Base-by-base conservation (phyloP, 2,329 filamentous ascomycete genomes). In the Metarhizium brunneum region DNA sequence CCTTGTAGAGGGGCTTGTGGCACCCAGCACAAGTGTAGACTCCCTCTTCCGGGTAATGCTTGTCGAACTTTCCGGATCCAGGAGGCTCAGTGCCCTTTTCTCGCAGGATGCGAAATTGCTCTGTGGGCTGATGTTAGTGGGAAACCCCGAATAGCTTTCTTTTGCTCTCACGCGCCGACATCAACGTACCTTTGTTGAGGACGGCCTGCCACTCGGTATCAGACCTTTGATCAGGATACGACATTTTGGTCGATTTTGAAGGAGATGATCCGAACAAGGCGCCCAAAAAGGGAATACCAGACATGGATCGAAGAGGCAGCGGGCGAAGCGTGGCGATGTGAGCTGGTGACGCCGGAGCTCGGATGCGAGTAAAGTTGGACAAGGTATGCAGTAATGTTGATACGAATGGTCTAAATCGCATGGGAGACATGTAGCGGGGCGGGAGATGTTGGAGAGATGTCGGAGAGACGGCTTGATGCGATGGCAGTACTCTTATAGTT, bases 81-180 rank as follows among this genome's bases (percentile, higher is more conserved):
- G 92, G 83, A 2, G 82, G 73, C 70, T 99, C 95, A 49, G 94
- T 99, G 64, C 92, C 94, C 71, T 96, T 92, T 70, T 95, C 77
- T 60, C 94, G 87, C 55, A 99, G 84, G 67, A 99, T 82, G 61
- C 90, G 89, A 78, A 97, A 99, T 80, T 99, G 94, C 66, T 96
- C 92, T 96, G 64, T 11, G 43, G 7, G 25, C 11, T 4, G n/a
- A 29, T 54, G 54, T 64, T 36, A 60, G 61, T 13, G 7, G 10
- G 32, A 40, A 45, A 18, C 1, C n/a, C n/a, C n/a, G 42, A 16
- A 18, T 4, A 8, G 5, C 45, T 8, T 8, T 16, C 25, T 48
- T 8, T 16, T 14, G 2, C 45, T 29, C 13, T 29, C 11, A 4
- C 20, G 20, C 13, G 6, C 8, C 7, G 20, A 30, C 25, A 10